These are phyloP conservation scores for Rhodomyrtus tomentosa DNA, from an alignment of 345 rosid genomes.

Conservation along the genomic window DNA sequence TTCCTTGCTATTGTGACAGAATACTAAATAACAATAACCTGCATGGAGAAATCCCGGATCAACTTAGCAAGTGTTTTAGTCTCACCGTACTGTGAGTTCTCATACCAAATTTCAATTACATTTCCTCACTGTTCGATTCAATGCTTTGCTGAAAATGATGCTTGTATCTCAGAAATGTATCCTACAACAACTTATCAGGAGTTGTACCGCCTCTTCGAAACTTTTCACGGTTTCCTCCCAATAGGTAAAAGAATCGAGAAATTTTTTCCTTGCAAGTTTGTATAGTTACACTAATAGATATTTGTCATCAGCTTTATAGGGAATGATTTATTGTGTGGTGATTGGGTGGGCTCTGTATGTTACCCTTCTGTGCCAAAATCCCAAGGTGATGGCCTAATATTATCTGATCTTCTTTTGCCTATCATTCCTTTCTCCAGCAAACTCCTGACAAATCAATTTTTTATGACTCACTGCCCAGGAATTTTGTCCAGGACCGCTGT, in stretches of 20 bases:
- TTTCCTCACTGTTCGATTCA: not conserved
- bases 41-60: conserved; percentile 74
- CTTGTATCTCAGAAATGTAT: conserved; percentile 47
- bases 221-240: conserved; percentile 51
- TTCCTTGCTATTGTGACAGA: conserved; percentile 20
- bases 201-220: conserved; percentile 44
- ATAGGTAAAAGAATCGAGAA: conserved; percentile 31
- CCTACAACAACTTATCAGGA: conserved; percentile 85
- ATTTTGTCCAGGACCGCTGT: conserved; percentile 49
- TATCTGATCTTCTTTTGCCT: not conserved
- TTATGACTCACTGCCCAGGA: conserved; percentile 7
- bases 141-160: not conserved
- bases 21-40: conserved; percentile 63
- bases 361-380: conserved; percentile 35
- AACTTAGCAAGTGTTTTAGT: conserved; percentile 72
- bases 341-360: conserved; percentile 78
- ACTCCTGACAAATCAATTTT: not conserved
- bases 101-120: not conserved
- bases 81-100: conserved; percentile 49
- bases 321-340: conserved; percentile 70
- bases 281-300: not conserved
- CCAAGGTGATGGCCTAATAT: conserved; percentile 27
- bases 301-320: conserved; percentile 48
- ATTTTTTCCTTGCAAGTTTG: not conserved
- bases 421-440: not conserved